Evolutionary conservation across 192 early-diverging fungal species (phyloP), one percentile per base, ranked within the genome.

Genomic region (Gaertneriomyces sp.): DNA sequence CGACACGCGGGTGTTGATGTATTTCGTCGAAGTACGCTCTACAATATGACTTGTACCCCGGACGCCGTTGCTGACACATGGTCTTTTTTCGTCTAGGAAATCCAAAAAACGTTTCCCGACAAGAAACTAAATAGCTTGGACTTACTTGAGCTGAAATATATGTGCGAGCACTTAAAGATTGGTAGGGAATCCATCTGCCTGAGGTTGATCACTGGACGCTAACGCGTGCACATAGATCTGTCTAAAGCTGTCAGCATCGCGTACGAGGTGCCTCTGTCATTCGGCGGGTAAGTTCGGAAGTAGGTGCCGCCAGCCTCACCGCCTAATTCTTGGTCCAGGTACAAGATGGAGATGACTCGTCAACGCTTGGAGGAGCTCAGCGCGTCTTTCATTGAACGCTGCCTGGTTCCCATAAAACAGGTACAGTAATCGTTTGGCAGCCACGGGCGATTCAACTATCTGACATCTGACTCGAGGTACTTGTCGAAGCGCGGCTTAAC

Each of bases 71-170:
- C 25, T 33, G 25, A 33, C 25, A 33, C 1, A 33, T 33, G 25
- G 25, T 33, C 25, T 33, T 2, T 33, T 33, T 33, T 33, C 25
- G 25, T 33, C 25, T 33, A 33, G 25, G 25, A 33, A 33, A 33
- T 33, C 25, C 25, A 33, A 33, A 33, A 33, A 33, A 33, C 0
- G 25, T 33, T 33, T 33, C 20, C 49, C n/a, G 20, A 51, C 20
- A 51, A 20, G 49, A 51, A 51, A 51, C 49, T 51, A 17, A 51
- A n/a, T 6, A 51, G 49, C 20, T 51, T 51, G 49, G 49, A 51
- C 49, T 51, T 51, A 20, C 49, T 51, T 6, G n/a, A n/a, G n/a
- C 49, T 51, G n/a, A n/a, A 20, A n/a, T 51, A 17, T 51, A 20
- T n/a, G 5, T n/a, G n/a, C n/a, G 49, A 51, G 49, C n/a, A 51